Percentiles rank a stretch among this genome's conserved stretches.
Conservation (phyloP, 805 yeast species). For the Komagataella kurtzmanii region DNA sequence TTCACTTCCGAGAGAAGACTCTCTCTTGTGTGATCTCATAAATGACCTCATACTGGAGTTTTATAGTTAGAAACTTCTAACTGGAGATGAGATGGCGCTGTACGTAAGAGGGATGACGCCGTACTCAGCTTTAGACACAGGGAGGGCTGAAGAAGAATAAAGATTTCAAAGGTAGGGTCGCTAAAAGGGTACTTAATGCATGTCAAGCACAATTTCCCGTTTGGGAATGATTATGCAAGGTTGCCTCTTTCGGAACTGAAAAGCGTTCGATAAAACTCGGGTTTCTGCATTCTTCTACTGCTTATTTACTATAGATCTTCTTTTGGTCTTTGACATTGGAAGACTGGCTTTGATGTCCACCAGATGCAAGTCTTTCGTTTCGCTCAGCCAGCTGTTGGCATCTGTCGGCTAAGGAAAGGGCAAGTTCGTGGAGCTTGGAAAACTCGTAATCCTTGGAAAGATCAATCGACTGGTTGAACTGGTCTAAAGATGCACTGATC, state of each 20-base stretch:
- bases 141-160: background rate
- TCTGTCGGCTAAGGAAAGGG: conserved; percentile 73
- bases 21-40: conserved; percentile 15
- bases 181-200: background rate
- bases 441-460: conserved; percentile 71
- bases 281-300: background rate
- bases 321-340: background rate
- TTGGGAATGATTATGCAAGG: background rate
- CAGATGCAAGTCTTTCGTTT: conserved; percentile 72
- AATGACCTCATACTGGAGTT: conserved; percentile 14
- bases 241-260: background rate
- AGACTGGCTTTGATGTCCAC: conserved; percentile 42
- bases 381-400: conserved; percentile 66
- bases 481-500: conserved; percentile 62
- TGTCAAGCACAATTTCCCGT: background rate
- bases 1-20: conserved; percentile 8
- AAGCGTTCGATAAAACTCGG: background rate
- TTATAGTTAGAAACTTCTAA: background rate
- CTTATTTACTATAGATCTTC: background rate
- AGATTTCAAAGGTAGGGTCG: background rate
- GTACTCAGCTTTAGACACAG: background rate
- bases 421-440: conserved; percentile 77
- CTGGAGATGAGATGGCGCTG: background rate
- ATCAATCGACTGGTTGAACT: conserved; percentile 44
- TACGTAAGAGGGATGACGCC: background rate